Evolutionary conservation across 176 grass and related monocot species (phyloP).

Genomic region (Calamus simplicifolius): DNA sequence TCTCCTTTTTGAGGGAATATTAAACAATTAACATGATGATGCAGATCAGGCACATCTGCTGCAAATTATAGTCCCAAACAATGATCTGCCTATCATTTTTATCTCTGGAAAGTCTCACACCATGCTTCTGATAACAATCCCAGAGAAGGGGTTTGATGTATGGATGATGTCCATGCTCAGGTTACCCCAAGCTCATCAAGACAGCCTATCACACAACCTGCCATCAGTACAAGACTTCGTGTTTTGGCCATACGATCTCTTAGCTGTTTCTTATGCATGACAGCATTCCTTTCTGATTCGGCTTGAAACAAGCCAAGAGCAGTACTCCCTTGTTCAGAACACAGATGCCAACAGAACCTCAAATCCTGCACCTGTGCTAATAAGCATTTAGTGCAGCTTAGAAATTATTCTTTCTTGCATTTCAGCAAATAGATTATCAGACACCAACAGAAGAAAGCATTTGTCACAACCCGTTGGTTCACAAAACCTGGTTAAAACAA

Average conservation of each 20-base stretch:
- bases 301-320: constrained; percentile 62
- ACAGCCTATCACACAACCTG: constrained; percentile 86
- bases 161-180: constrained; percentile 78
- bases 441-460: constrained; percentile 61
- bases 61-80: constrained; percentile 59
- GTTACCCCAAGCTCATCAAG: constrained; percentile 64
- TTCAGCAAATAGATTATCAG: constrained; percentile 41
- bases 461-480: constrained; percentile 70
- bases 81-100: constrained; percentile 42
- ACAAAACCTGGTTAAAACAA: constrained; percentile 75
- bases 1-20: constrained; percentile 78
- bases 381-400: constrained; percentile 59
- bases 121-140: constrained; percentile 66
- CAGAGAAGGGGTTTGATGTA: constrained; percentile 37
- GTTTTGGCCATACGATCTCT: constrained; percentile 52
- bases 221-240: constrained; percentile 70
- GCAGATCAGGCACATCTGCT: constrained; percentile 52
- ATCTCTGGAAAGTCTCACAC: constrained; percentile 30
- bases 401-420: constrained; percentile 64
- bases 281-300: constrained; percentile 61
- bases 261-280: constrained; percentile 68
- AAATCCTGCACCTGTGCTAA: constrained; percentile 47
- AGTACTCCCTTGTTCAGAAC: constrained; percentile 56
- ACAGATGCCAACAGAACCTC: constrained; percentile 60
- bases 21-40: constrained; percentile 83